Percentiles rank a stretch among this genome's conserved stretches.
phyloP scores from a whole-genome alignment of 2,329 filamentous ascomycete genomes.

The Pyricularia sp. region DNA sequence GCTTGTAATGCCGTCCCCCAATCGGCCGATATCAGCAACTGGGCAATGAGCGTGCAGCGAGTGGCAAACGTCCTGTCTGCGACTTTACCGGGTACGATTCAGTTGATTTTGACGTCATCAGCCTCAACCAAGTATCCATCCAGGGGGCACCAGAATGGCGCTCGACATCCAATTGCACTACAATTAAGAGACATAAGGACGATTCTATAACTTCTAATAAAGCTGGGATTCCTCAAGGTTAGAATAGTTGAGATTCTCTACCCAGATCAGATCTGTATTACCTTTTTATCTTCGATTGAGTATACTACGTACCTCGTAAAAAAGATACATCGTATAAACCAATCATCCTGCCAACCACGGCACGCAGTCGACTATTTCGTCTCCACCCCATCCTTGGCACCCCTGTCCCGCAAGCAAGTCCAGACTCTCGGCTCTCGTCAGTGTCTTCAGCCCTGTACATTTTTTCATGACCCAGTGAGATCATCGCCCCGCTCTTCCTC shows the following conservation, averaged over 20 bases:
- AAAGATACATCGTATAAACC: background rate
- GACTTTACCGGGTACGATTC: background rate
- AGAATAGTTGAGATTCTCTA: too few species aligned
- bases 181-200: background rate
- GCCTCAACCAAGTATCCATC: background rate
- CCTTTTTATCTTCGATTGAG: background rate
- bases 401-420: background rate
- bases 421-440: background rate
- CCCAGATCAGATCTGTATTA: background rate
- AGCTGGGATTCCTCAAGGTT: too few species aligned
- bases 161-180: background rate
- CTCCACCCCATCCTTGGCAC: background rate
- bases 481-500: background rate
- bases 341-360: background rate
- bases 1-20: background rate
- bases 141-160: background rate
- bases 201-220: background rate
- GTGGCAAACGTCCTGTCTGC: background rate
- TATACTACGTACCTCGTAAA: background rate
- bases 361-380: background rate
- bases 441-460: background rate
- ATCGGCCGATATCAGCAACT: background rate
- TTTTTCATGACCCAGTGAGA: background rate
- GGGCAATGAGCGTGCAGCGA: background rate
- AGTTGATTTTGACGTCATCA: background rate